These are phyloP conservation scores for Dothideomycetes sp. DNA, from an alignment of 2,329 filamentous ascomycete species.

Conservation along the genomic window DNA sequence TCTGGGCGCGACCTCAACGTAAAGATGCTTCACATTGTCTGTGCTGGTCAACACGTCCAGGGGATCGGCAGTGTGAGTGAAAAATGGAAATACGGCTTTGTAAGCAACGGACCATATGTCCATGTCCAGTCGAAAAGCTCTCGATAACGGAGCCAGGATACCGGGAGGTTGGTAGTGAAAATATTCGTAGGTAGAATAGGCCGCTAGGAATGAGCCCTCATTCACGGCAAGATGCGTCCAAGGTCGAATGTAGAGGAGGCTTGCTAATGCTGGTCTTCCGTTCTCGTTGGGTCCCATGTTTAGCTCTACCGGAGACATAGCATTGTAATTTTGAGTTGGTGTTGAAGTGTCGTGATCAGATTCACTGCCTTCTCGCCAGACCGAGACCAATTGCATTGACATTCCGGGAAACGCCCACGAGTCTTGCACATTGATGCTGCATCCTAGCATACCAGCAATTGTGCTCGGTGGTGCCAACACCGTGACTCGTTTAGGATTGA, in stretches of 20 bases:
- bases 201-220: slow-evolving; percentile 64
- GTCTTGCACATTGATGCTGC: slow-evolving; percentile 43
- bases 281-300: slow-evolving; percentile 2
- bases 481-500: slow-evolving; percentile 28
- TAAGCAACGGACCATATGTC: slow-evolving; percentile 33
- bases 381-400: slow-evolving; percentile 24
- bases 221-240: slow-evolving; percentile 62
- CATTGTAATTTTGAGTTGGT: not conserved
- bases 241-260: slow-evolving; percentile 48
- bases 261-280: slow-evolving; percentile 1
- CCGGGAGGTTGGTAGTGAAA: slow-evolving; percentile 53
- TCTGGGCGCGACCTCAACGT: slow-evolving; percentile 35
- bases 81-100: slow-evolving; percentile 58
- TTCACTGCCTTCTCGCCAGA: slow-evolving; percentile 11
- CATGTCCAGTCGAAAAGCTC: slow-evolving; percentile 29
- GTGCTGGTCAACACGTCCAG: slow-evolving; percentile 1
- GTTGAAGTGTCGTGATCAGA: not conserved
- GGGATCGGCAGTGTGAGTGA: slow-evolving; percentile 44
- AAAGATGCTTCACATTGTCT: slow-evolving; percentile 18
- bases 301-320: not conserved
- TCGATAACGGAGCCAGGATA: slow-evolving; percentile 44
- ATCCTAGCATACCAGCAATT: slow-evolving; percentile 52
- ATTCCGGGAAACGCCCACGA: slow-evolving; percentile 25
- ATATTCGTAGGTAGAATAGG: slow-evolving; percentile 63
- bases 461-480: slow-evolving; percentile 50